phyloP scores from a whole-genome alignment of 306 rosid species.

The Heteromeles arbutifolia region DNA sequence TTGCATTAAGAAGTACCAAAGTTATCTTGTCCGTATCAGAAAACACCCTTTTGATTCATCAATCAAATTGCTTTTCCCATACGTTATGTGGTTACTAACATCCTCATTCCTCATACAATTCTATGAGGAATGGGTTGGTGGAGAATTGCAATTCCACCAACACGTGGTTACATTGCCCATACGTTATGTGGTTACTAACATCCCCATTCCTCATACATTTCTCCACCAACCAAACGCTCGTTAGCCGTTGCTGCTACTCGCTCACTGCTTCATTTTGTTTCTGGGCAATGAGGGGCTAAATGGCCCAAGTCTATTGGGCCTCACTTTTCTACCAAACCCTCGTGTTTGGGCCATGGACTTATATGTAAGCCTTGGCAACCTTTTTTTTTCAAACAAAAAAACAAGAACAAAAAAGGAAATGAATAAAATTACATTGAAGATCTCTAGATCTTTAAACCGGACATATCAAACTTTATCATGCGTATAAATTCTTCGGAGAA shows the following conservation, averaged over 20 bases:
- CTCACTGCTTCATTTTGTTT: too few species aligned
- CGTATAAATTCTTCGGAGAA: too few species aligned
- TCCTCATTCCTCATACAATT: conserved; percentile 8
- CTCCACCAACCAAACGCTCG: background rate
- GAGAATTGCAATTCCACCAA: too few species aligned
- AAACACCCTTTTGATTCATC: background rate
- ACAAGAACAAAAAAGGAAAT: too few species aligned
- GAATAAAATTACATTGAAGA: too few species aligned
- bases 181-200: too few species aligned
- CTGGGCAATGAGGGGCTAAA: too few species aligned
- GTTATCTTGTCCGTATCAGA: background rate
- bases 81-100: background rate
- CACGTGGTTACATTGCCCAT: too few species aligned
- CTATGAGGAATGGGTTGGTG: background rate
- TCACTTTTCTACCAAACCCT: background rate
- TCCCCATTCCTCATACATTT: conserved; percentile 9
- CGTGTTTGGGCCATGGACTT: background rate
- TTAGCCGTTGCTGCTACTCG: too few species aligned
- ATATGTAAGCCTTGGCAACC: background rate
- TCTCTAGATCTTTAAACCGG: too few species aligned
- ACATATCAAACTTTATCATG: too few species aligned
- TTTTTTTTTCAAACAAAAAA: background rate
- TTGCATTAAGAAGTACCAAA: background rate
- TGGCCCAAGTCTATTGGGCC: background rate
- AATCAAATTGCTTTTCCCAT: background rate